Conservation (phyloP, 495 filamentous ascomycete species). For the Aspergillus bridgeri region DNA sequence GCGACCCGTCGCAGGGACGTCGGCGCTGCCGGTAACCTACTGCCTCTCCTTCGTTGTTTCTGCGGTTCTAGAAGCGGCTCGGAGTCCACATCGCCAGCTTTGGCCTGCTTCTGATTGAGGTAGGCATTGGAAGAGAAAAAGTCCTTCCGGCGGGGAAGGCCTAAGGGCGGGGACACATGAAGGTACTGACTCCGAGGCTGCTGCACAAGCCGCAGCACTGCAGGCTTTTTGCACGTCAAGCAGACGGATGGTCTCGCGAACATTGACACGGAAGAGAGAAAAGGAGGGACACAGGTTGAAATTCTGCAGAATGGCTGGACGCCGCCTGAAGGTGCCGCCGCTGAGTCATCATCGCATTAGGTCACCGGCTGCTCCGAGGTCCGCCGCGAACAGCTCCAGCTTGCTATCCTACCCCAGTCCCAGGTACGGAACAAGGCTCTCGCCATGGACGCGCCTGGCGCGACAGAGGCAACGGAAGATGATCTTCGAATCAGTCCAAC, state of each 20-base stretch:
- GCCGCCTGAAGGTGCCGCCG: background rate
- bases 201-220: conserved; percentile 18
- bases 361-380: background rate
- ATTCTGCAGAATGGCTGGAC: background rate
- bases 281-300: conserved; percentile 7
- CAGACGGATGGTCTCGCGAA: conserved; percentile 37
- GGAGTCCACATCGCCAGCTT: conserved; percentile 17
- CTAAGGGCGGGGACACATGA: conserved; percentile 35
- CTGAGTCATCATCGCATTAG: conserved; percentile 2
- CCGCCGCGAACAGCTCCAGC: background rate
- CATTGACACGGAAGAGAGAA: conserved; percentile 23
- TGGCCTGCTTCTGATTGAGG: conserved; percentile 34
- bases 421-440: conserved; percentile 31
- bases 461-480: conserved; percentile 30
- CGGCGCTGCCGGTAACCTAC: conserved; percentile 47
- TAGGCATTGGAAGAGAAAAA: conserved; percentile 51
- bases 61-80: conserved; percentile 24
- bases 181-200: conserved; percentile 35
- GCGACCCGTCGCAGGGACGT: conserved; percentile 57
- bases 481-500: conserved; percentile 18
- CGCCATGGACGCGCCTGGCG: conserved; percentile 46
- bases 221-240: conserved; percentile 26
- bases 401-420: background rate
- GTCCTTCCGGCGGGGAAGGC: conserved; percentile 37
- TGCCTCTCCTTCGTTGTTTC: conserved; percentile 42